Percentiles rank a stretch among this genome's conserved stretches.
phyloP scores from a whole-genome alignment of 78 protist genomes.

The Dictyostelium brefeldianum region DNA sequence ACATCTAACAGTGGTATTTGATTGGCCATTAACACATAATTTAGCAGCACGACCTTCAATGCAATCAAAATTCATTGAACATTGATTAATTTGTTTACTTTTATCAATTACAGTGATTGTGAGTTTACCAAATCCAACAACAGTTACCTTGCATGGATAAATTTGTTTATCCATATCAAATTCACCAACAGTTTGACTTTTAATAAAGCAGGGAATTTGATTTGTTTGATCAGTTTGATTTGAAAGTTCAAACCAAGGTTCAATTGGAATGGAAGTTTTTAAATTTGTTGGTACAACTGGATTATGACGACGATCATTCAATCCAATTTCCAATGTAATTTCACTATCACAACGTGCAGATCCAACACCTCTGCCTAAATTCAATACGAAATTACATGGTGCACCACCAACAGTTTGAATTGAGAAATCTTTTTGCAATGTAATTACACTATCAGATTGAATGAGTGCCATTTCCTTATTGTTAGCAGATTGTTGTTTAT shows the following conservation, averaged over 20 bases:
- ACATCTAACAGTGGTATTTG: not conserved
- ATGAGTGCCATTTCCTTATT: not conserved
- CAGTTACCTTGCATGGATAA: slow-evolving; percentile 25
- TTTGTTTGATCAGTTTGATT: not conserved
- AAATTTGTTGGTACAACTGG: slow-evolving; percentile 27
- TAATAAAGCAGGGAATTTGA: not conserved
- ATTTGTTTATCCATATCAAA: slow-evolving; percentile 24
- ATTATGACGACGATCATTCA: slow-evolving; percentile 43
- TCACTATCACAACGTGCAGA: slow-evolving; percentile 62
- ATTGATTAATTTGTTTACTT: not conserved
- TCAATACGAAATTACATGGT: slow-evolving; percentile 32
- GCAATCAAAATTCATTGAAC: slow-evolving; percentile 5
- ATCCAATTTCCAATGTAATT: slow-evolving; percentile 4
- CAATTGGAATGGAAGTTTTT: not conserved
- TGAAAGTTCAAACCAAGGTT: slow-evolving; percentile 46
- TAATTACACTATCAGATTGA: not conserved
- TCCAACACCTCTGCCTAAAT: not conserved
- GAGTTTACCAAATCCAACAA: slow-evolving; percentile 63
- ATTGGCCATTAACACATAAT: slow-evolving; percentile 24
- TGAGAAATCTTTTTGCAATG: slow-evolving; percentile 43
- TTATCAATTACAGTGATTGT: slow-evolving; percentile 8
- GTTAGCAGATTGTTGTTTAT: not conserved
- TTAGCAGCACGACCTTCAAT: slow-evolving; percentile 63
- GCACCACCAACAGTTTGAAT: slow-evolving; percentile 74
- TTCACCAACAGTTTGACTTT: slow-evolving; percentile 16